Conservation (phyloP, 2,329 filamentous ascomycete genomes). For the Triangularia verruculosa region DNA sequence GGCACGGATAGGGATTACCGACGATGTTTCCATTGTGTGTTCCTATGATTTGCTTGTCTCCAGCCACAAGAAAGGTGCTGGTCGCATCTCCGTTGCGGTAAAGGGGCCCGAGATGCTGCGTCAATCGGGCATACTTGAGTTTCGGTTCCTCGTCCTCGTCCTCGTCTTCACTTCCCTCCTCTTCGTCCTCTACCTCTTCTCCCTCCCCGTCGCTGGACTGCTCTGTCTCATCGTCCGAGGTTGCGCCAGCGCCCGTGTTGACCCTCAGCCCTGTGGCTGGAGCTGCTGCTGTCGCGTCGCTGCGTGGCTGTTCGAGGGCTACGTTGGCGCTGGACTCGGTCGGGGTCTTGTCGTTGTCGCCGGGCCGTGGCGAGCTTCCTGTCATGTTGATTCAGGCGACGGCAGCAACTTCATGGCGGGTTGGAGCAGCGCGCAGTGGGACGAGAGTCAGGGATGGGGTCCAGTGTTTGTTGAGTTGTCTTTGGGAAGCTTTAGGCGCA, state of each 20-base stretch:
- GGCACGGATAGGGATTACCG: conserved; percentile 25
- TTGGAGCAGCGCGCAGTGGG: not conserved
- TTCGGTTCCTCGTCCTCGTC: conserved; percentile 90
- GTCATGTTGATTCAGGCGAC: conserved; percentile 29
- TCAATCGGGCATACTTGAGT: conserved; percentile 88
- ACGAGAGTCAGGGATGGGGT: not conserved
- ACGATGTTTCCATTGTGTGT: conserved; percentile 97
- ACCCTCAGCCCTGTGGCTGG: not conserved
- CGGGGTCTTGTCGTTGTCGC: conserved; percentile 23
- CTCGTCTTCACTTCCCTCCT: conserved; percentile 49
- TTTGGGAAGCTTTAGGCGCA: conserved; percentile 17
- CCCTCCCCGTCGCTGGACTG: conserved; percentile 11
- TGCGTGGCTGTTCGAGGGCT: conserved; percentile 4
- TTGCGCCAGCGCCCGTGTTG: conserved; percentile 20
- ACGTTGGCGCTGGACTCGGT: conserved; percentile 5
- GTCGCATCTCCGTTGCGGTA: conserved; percentile 96
- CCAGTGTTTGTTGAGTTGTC: conserved; percentile 10
- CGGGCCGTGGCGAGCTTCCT: conserved; percentile 26
- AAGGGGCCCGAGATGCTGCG: conserved; percentile 71
- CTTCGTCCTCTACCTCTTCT: conserved; percentile 33
- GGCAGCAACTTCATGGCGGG: conserved; percentile 25
- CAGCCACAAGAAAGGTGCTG: conserved; percentile 82
- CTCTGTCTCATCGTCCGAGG: conserved; percentile 25
- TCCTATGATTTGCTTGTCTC: conserved; percentile 90
- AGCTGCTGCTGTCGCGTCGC: not conserved